These are phyloP conservation scores for Phytophthora idaei DNA, from an alignment of 352 stramenopile species.

Conservation along the genomic window DNA sequence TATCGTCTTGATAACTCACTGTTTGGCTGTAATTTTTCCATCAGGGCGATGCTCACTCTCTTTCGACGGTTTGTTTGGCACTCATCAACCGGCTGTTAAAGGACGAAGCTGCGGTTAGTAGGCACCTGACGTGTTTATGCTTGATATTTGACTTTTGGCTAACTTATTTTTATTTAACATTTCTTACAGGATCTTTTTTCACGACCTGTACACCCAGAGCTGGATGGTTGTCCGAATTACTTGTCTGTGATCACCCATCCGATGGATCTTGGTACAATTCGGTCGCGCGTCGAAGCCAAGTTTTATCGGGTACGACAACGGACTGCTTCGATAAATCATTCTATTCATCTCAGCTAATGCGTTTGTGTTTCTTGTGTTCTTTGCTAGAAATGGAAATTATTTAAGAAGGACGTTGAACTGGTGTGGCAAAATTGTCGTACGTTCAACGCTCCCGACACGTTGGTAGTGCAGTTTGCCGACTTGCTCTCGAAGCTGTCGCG, in stretches of 20 bases:
- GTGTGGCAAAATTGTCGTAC: slow-evolving; percentile 87
- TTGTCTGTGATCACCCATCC: slow-evolving; percentile 80
- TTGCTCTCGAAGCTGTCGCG: slow-evolving; percentile 68
- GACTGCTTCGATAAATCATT: not conserved
- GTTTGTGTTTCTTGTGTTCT: slow-evolving; percentile 23
- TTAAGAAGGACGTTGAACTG: slow-evolving; percentile 79
- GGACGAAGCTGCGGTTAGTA: slow-evolving; percentile 72
- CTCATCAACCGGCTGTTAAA: slow-evolving; percentile 71
- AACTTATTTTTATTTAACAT: slow-evolving; percentile 7
- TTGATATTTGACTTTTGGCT: slow-evolving; percentile 2
- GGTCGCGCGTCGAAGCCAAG: slow-evolving; percentile 50
- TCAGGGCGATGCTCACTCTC: slow-evolving; percentile 33
- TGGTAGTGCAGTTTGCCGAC: slow-evolving; percentile 82
- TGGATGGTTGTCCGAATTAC: slow-evolving; percentile 87
- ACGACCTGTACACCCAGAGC: slow-evolving; percentile 80
- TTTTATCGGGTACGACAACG: slow-evolving; percentile 67
- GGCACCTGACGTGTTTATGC: not conserved
- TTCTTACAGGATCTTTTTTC: slow-evolving; percentile 74
- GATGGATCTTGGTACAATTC: slow-evolving; percentile 89
- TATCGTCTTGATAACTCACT: not conserved
- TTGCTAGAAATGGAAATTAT: slow-evolving; percentile 69
- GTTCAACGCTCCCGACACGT: slow-evolving; percentile 80
- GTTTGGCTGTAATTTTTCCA: slow-evolving; percentile 2
- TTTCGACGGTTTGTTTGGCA: slow-evolving; percentile 67
- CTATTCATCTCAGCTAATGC: not conserved